A percentile compares a stretch with the other conserved stretches of the same genome.
Conservation (phyloP, 2,329 filamentous ascomycete species). For the Arthrobotrys pseudoclavata region DNA sequence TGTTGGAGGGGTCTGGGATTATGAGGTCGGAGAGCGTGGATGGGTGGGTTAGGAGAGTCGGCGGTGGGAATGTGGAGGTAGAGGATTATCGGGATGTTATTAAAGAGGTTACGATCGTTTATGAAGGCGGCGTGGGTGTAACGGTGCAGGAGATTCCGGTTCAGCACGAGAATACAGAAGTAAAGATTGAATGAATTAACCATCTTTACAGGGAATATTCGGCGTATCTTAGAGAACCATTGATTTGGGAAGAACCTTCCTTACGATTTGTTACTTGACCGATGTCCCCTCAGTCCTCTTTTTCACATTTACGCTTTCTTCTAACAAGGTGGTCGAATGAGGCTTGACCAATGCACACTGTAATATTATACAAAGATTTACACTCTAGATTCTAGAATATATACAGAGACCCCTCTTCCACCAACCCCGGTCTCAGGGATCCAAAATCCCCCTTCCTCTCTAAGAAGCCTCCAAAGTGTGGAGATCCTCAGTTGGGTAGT, state of each 20-base stretch:
- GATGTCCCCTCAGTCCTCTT: too few species aligned
- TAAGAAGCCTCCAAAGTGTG: conserved; percentile 4
- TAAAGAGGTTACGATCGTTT: conserved; percentile 61
- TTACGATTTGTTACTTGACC: background rate
- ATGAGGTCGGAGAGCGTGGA: conserved; percentile 27
- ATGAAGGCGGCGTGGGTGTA: conserved; percentile 12
- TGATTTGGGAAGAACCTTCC: too few species aligned
- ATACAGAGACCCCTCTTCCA: conserved; percentile 9
- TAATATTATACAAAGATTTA: conserved; percentile 32
- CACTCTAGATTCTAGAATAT: conserved; percentile 21
- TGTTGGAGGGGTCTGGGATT: conserved; percentile 62
- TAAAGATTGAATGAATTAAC: background rate
- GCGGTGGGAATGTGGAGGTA: conserved; percentile 60
- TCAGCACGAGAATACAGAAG: background rate
- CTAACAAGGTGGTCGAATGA: background rate
- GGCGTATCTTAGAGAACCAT: background rate
- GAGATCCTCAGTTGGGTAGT: too few species aligned
- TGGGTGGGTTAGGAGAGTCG: conserved; percentile 61
- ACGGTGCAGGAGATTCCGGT: conserved; percentile 31
- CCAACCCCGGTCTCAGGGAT: background rate
- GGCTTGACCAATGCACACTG: conserved; percentile 16
- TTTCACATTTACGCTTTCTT: too few species aligned
- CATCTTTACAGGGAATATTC: background rate
- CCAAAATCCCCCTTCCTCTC: background rate
- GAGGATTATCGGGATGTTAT: conserved; percentile 62